Conservation (phyloP, 2,329 filamentous ascomycete species). For the Cercospora sp. region DNA sequence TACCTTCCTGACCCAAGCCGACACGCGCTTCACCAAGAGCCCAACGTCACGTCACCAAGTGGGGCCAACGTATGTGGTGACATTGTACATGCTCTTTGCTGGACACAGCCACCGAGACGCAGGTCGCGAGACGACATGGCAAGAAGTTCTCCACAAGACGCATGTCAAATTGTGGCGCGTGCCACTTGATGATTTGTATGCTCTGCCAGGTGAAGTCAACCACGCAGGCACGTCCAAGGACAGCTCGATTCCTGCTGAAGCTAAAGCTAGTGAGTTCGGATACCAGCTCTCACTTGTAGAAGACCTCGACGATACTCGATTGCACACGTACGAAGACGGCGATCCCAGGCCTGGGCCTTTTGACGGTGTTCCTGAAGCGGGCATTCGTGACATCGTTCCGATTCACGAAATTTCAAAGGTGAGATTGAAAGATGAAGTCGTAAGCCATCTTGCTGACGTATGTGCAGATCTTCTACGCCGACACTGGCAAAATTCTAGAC, state of each 20-base stretch:
- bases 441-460: not conserved
- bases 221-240: conserved; percentile 37
- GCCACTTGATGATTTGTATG: conserved; percentile 57
- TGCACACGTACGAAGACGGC: conserved; percentile 65
- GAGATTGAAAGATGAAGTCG: not conserved
- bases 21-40: conserved; percentile 73
- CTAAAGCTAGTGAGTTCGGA: conserved; percentile 61
- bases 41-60: conserved; percentile 71
- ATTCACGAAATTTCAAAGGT: conserved; percentile 74
- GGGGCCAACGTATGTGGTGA: conserved; percentile 81
- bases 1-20: conserved; percentile 82
- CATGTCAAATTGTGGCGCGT: conserved; percentile 75
- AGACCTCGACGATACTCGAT: conserved; percentile 71
- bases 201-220: conserved; percentile 38
- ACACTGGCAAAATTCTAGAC: conserved; percentile 85
- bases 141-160: conserved; percentile 94
- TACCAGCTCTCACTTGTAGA: conserved; percentile 83
- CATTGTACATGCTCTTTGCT: conserved; percentile 91
- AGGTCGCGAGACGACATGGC: conserved; percentile 75
- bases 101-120: conserved; percentile 66
- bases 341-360: conserved; percentile 58
- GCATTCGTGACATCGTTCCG: conserved; percentile 66
- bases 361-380: conserved; percentile 62
- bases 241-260: conserved; percentile 30
- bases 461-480: conserved; percentile 76